Base-by-base conservation (phyloP, 2,329 filamentous ascomycete genomes). In the Uncinocarpus reesii region DNA sequence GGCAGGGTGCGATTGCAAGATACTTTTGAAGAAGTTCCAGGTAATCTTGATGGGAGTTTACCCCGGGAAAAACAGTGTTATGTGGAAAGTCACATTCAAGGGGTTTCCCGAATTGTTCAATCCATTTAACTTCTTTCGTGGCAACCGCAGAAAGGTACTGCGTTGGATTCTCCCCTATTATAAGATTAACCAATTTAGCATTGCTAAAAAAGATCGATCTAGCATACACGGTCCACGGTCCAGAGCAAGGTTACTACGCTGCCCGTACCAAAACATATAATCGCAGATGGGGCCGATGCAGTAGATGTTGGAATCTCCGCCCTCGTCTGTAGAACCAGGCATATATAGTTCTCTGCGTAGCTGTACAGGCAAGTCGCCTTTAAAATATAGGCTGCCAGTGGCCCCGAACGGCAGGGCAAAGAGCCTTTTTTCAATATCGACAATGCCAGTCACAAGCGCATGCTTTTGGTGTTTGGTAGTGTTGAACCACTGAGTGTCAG, bases 401-500 rank as follows among this genome's bases (percentile, higher is more conserved):
- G 38, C 47, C 2, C 44, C 43, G 43, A 61, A 59, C 10, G 53
- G 52, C 15, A 57, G 48, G 8, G 20, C 41, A 23, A 52, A 47
- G 3, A 60, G 47, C 16, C 50, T 57, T 20, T 42, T 50, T 48
- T 62, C 57, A 7, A 59, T 47, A 2, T 55, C 50, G n/a, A 58
- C 46, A 20, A 59, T 42, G n/a, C 55, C 53, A 16, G 48, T 43
- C 18, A 56, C 42, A 2, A 60, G 48, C 6, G 31, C 36, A 13
- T 51, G 28, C 23, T 55, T 48, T 23, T 48, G 31, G 24, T 50
- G 2, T 10, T 43, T 49, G 0, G 53, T 46, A 31, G 56, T 38
- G 4, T 41, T 34, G 42, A 52, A 58, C 66, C 64, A 68, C 8
- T 60, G 42, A 4, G 58, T 55, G 8, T 59, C 62, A 16, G 67